Evolutionary conservation across 2,329 filamentous ascomycete genomes (phyloP), one percentile per base, ranked within the genome.

Genomic region (Exophiala mesophila): DNA sequence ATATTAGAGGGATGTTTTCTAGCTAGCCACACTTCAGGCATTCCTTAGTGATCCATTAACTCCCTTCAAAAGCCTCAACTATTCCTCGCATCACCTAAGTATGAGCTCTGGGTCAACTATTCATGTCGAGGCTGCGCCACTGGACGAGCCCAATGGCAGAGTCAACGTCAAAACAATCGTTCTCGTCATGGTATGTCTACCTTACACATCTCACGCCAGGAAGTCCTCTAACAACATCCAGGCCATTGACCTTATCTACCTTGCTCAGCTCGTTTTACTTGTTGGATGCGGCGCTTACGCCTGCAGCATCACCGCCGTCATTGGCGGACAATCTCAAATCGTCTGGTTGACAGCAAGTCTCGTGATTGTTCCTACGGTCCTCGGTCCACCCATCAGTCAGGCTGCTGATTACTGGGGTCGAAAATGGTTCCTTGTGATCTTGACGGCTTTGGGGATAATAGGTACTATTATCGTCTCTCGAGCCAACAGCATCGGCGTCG

Each of bases 401-500:
- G 45, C 45, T 20, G 44, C 48, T 3, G 48, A 51, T 39, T 48
- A 42, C 16, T 51, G 45, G 41, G 48, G 48, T 13, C 26, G 48
- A 10, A 48, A 45, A 35, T 39, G 28, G 36, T 39, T 51, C 13
- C 20, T 51, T 5, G 34, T 49, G 19, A 17, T 37, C n/a, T 17
- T 15, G 3, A 17, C 41, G 2, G 9, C 26, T 33, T 43, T 37
- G 15, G 48, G 45, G n/a, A 20, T 45, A 13, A 36, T 51, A 9
- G 41, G 48, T 15, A 24, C 30, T 20, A 5, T 48, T 12, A 42
- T 51, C 24, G 9, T 45, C 13, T 24, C 44, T 12, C 16, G 44
- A n/a, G 48, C 48, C 10, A 28, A 23, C 13, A 18, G 36, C 2
- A 41, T 51, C 19, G 26, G n/a, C 13, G 26, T 31, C 19, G 39